Percentiles rank a stretch among this genome's conserved stretches.
Conservation (phyloP, 2,329 filamentous ascomycete species). For the Clonostachys byssicola region DNA sequence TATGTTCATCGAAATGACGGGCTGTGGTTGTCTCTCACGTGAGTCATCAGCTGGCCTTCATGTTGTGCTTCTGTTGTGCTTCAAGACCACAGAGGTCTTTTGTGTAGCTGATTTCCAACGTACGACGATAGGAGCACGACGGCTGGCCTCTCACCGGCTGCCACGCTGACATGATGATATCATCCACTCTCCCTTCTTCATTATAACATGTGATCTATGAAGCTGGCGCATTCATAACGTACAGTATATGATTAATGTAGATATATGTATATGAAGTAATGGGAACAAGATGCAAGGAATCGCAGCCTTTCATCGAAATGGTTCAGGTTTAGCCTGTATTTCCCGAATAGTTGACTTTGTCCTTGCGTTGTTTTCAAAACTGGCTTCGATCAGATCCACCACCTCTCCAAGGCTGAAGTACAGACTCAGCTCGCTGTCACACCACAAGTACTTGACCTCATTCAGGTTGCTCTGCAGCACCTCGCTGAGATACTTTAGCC, state of each 20-base stretch:
- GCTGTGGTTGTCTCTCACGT: too few relatives aligned
- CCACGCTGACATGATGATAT: too few relatives aligned
- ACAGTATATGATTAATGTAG: not conserved
- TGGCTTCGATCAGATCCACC: conserved; percentile 56
- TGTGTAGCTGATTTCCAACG: too few relatives aligned
- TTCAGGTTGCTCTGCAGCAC: conserved; percentile 63
- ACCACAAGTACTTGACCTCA: conserved; percentile 60
- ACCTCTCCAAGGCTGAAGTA: conserved; percentile 60
- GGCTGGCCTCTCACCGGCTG: too few relatives aligned
- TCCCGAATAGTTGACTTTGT: conserved; percentile 55
- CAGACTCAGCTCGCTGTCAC: conserved; percentile 60
- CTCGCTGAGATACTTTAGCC: conserved; percentile 60
- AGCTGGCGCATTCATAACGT: too few relatives aligned
- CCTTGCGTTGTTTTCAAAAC: conserved; percentile 59
- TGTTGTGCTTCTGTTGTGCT: too few relatives aligned
- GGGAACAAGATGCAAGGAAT: not conserved
- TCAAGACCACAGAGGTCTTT: too few relatives aligned
- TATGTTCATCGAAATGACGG: too few relatives aligned
- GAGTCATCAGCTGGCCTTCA: too few relatives aligned
- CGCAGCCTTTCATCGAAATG: conserved; percentile 12
- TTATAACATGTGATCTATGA: too few relatives aligned
- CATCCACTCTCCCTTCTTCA: too few relatives aligned
- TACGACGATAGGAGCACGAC: too few relatives aligned
- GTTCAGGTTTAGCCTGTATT: conserved; percentile 47
- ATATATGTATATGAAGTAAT: not conserved